Evolutionary conservation across 2,329 filamentous ascomycete genomes (phyloP).

Genomic region (Fusarium sp.): DNA sequence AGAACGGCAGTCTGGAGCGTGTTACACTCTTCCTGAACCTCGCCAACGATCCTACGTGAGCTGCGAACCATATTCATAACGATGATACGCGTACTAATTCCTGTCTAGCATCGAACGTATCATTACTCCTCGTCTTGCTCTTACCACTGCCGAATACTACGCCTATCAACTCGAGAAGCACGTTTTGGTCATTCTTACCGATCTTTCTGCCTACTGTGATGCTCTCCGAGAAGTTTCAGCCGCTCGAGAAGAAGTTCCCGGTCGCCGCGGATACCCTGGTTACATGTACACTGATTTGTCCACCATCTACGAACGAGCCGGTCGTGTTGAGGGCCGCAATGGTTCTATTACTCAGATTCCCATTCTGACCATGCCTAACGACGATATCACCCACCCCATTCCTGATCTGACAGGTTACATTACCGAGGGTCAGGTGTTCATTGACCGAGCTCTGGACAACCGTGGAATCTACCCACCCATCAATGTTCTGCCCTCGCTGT

Average conservation of each 20-base stretch:
- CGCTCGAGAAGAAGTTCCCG: conserved; percentile 96
- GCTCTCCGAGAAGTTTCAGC: conserved; percentile 98
- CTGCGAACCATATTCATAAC: conserved; percentile 26
- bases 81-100: conserved; percentile 6
- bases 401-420: conserved; percentile 99
- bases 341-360: conserved; percentile 99
- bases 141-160: conserved; percentile 99
- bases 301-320: conserved; percentile 98
- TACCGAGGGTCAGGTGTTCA: conserved; percentile 97
- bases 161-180: conserved; percentile 99
- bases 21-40: conserved; percentile 98
- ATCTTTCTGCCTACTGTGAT: conserved; percentile 97
- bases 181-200: conserved; percentile 97
- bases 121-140: conserved; percentile 96
- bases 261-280: conserved; percentile 98
- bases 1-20: conserved; percentile 98
- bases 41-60: conserved; percentile 97
- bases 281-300: conserved; percentile 99
- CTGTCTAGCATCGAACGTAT: conserved; percentile 90
- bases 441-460: conserved; percentile 93
- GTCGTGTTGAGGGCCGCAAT: conserved; percentile 95
- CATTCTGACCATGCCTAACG: conserved; percentile 99
- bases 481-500: conserved; percentile 97
- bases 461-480: conserved; percentile 98
- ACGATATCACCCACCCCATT: conserved; percentile 99